phyloP scores from a whole-genome alignment of 179 eudicot species.

The Beta lomatogona region DNA sequence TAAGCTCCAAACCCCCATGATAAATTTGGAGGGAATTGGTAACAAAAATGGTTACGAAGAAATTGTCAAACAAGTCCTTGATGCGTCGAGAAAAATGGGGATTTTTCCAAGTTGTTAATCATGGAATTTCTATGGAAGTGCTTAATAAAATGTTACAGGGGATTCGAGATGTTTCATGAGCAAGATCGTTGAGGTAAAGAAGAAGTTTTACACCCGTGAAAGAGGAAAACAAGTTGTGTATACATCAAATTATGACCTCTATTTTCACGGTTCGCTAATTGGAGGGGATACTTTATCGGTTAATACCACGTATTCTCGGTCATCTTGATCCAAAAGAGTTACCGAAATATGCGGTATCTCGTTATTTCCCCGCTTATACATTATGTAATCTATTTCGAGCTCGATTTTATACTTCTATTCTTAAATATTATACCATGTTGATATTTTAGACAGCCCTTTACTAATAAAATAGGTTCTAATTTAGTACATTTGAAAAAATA shows the following conservation, averaged over 20 bases:
- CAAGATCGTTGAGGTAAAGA: constrained; percentile 17
- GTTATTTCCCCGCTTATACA: too few relatives aligned
- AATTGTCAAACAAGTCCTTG: constrained; percentile 6
- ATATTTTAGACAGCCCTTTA: too few relatives aligned
- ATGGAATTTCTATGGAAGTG: constrained; percentile 12
- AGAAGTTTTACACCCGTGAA: constrained; percentile 3
- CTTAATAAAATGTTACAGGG: constrained; percentile 17
- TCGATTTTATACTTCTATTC: too few relatives aligned
- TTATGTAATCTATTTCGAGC: too few relatives aligned
- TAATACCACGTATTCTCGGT: not conserved
- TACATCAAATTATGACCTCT: constrained; percentile 10
- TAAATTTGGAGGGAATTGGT: constrained; percentile 7
- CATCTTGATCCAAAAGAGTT: constrained; percentile 10
- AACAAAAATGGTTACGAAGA: not conserved
- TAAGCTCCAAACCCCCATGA: not conserved
- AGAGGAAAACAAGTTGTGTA: not conserved
- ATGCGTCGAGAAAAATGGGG: constrained; percentile 29
- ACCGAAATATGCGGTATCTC: constrained; percentile 9
- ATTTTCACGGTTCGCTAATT: constrained; percentile 13
- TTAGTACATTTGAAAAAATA: too few relatives aligned
- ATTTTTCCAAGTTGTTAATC: constrained; percentile 25
- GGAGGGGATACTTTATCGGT: constrained; percentile 27
- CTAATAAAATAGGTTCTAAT: too few relatives aligned
- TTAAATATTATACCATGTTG: too few relatives aligned
- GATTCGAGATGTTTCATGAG: constrained; percentile 24